Evolutionary conservation across 352 stramenopile genomes (phyloP), one percentile per base, ranked within the genome.

Genomic region (Phytophthora melonis): DNA sequence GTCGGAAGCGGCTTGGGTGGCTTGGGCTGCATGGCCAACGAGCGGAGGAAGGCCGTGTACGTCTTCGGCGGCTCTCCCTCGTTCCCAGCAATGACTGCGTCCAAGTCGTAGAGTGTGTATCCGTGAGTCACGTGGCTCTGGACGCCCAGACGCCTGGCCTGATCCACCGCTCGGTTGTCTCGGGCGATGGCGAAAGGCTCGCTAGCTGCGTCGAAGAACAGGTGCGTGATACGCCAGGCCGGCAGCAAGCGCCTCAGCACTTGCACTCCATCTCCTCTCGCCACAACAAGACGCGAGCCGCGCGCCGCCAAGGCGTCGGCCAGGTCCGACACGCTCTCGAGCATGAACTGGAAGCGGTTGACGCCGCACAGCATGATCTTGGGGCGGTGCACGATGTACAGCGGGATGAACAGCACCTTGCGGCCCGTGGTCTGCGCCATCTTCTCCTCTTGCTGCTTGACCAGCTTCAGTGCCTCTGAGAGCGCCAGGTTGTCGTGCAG

Each of bases 401-500:
- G 68, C 53, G 94, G 89, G 54, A 96, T 88, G 27, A 98, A 71
- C 53, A 78, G 74, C 18, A 89, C 80, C 21, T 56, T 54, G 5
- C 18, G 43, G 0, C 54, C 58, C 1, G n/a, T 41, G 13, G 49
- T 50, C 58, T 71, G 36, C 45, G 27, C 45, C 58, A 66, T 8
- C 18, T 45, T 32, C 32, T 72, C 36, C 21, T 74, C 21, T 34
- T 75, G 54, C 10, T 66, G 53, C 11, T 75, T 64, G 27, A 85
- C 58, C 43, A 79, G 74, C 30, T 89, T 49, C 49, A 95, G 79
- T 39, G 94, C 93, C 30, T 87, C 83, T 10, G 95, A 54, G 18
- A 99, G 81, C 55, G 92, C 90, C 27, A 97, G 87, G 80, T 99
- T 99, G 82, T 99, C 98, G 78, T 99, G 94, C 47, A 99, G 79